A percentile compares a stretch with the other conserved stretches of the same genome.
Evolutionary conservation across 2,329 filamentous ascomycete species (phyloP).

Genomic region (Neofusicoccum laricinum): DNA sequence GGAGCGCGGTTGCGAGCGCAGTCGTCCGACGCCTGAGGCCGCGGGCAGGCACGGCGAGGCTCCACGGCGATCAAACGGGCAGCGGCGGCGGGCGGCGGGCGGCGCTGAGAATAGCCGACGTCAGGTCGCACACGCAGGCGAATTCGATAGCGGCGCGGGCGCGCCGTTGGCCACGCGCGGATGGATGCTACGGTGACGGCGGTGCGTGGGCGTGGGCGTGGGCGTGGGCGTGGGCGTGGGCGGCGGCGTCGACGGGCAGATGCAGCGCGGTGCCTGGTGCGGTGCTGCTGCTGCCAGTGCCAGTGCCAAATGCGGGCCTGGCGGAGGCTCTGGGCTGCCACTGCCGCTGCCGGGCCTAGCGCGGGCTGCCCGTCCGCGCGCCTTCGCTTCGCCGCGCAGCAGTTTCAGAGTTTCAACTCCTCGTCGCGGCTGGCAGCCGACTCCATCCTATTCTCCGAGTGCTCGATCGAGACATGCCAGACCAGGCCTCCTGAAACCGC

Average conservation of each 20-base stretch:
- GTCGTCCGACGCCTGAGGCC: conserved; percentile 7
- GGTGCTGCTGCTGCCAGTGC: too few relatives aligned
- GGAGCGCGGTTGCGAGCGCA: conserved; percentile 1
- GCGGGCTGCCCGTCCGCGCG: too few relatives aligned
- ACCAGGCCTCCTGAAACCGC: conserved; percentile 10
- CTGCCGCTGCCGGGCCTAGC: too few relatives aligned
- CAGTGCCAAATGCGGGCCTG: neutral
- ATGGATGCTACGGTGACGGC: neutral
- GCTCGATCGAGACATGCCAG: neutral
- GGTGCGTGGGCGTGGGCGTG: neutral
- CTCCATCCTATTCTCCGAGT: conserved; percentile 13
- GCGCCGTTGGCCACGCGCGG: neutral
- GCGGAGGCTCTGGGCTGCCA: neutral
- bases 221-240: too few relatives aligned
- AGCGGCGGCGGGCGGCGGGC: neutral
- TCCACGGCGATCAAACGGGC: conserved; percentile 16
- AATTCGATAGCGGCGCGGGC: neutral
- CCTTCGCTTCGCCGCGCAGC: conserved; percentile 7
- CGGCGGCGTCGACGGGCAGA: too few relatives aligned
- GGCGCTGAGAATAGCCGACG: conserved; percentile 2
- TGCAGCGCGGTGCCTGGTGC: too few relatives aligned
- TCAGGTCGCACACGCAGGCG: neutral
- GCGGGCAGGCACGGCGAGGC: neutral
- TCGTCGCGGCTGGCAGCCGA: conserved; percentile 6
- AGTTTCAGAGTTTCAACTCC: conserved; percentile 15